A percentile compares a stretch with the other conserved stretches of the same genome.
Conservation (phyloP, 768 basidiomycete genomes). For the Aureoboletus auriporus region DNA sequence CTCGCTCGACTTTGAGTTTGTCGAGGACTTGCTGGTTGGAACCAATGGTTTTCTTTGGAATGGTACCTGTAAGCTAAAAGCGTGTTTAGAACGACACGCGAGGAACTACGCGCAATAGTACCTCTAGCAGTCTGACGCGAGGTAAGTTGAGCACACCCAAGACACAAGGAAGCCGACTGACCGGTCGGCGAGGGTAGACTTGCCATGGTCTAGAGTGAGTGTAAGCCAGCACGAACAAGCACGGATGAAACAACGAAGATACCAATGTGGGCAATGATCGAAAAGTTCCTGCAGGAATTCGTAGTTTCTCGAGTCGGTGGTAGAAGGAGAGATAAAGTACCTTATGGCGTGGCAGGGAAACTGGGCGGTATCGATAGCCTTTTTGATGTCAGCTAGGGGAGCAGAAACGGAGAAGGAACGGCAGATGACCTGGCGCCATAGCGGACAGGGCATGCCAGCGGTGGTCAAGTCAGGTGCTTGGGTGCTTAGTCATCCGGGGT, state of each 20-base stretch:
- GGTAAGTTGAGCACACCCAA: background rate
- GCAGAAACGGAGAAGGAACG: conserved; percentile 32
- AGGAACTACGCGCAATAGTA: conserved; percentile 25
- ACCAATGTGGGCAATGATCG: conserved; percentile 97
- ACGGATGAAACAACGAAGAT: background rate
- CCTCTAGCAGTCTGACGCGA: conserved; percentile 66
- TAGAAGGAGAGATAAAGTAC: conserved; percentile 33
- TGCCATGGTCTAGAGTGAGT: conserved; percentile 75
- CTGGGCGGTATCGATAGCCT: conserved; percentile 49
- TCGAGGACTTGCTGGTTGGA: conserved; percentile 85
- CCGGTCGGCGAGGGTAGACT: conserved; percentile 91
- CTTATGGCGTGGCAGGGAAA: conserved; percentile 68
- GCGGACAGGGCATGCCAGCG: conserved; percentile 7
- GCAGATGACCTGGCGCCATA: conserved; percentile 27
- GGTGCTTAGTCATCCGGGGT: conserved; percentile 28
- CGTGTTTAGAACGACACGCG: conserved; percentile 4
- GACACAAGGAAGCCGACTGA: conserved; percentile 28
- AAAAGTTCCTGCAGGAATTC: conserved; percentile 66
- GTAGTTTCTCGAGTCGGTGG: background rate
- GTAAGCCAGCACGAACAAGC: conserved; percentile 3
- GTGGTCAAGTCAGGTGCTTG: conserved; percentile 14
- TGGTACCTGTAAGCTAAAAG: conserved; percentile 81
- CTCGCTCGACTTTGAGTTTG: conserved; percentile 94
- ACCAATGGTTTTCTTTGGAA: conserved; percentile 57
- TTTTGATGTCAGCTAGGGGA: conserved; percentile 26